A percentile compares a stretch with the other conserved stretches of the same genome.
These are phyloP conservation scores for Cyberlindnera sargentensis DNA, from an alignment of 805 yeast species.

Conservation along the genomic window DNA sequence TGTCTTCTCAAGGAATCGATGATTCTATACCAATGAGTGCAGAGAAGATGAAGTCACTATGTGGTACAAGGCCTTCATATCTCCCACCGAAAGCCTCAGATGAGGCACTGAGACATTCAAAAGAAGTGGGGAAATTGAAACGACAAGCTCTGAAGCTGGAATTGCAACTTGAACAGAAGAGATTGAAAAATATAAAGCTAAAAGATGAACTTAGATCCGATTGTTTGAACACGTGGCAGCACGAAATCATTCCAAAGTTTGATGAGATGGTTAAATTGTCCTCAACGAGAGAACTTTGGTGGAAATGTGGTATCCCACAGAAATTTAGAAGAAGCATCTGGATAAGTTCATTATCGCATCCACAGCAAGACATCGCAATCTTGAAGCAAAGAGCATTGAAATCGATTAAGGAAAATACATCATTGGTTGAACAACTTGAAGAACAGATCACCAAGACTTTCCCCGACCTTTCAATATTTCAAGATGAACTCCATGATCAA, in stretches of 20 bases:
- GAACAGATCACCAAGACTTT: slow-evolving; percentile 25
- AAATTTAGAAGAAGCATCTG: slow-evolving; percentile 42
- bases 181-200: slow-evolving; percentile 27
- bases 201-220: slow-evolving; percentile 28
- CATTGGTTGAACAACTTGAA: slow-evolving; percentile 5
- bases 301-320: slow-evolving; percentile 50
- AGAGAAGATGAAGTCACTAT: slow-evolving; percentile 21
- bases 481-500: slow-evolving; percentile 26
- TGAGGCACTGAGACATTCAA: slow-evolving; percentile 48
- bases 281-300: slow-evolving; percentile 46
- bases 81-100: slow-evolving; percentile 56
- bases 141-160: slow-evolving; percentile 35
- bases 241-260: slow-evolving; percentile 31
- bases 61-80: slow-evolving; percentile 55
- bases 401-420: slow-evolving; percentile 4
- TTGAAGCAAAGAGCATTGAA: slow-evolving; percentile 3
- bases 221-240: slow-evolving; percentile 36
- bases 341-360: slow-evolving; percentile 22
- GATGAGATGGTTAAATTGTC: slow-evolving; percentile 28
- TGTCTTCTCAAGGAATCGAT: neutral
- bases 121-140: slow-evolving; percentile 42
- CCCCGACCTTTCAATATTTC: slow-evolving; percentile 34
- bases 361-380: too few relatives aligned
- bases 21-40: slow-evolving; percentile 8
- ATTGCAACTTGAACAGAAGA: slow-evolving; percentile 25